Conservation (phyloP, 2,329 filamentous ascomycete genomes). For the Venturia pyrina region DNA sequence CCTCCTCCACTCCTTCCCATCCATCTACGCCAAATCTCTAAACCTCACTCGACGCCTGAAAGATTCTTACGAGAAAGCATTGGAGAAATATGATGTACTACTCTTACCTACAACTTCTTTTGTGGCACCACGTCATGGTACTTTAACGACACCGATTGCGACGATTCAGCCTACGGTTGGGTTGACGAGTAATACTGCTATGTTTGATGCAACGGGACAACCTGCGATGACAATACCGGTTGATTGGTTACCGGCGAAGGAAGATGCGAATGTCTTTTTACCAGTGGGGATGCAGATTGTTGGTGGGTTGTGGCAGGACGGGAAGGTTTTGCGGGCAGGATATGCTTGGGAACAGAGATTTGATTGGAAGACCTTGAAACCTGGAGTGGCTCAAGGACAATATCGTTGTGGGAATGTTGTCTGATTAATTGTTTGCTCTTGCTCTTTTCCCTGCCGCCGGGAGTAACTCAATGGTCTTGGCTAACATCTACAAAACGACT, state of each 20-base stretch:
- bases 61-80: slow-evolving; percentile 28
- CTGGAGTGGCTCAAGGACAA: neutral
- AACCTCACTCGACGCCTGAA: slow-evolving; percentile 30
- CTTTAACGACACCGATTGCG: slow-evolving; percentile 19
- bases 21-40: slow-evolving; percentile 30
- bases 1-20: slow-evolving; percentile 27
- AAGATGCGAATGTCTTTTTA: slow-evolving; percentile 18
- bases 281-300: slow-evolving; percentile 33
- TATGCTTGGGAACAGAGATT: slow-evolving; percentile 22
- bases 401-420: too few relatives aligned
- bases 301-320: slow-evolving; percentile 27
- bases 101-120: slow-evolving; percentile 29
- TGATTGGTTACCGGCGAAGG: slow-evolving; percentile 15
- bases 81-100: slow-evolving; percentile 30
- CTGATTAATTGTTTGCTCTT: too few relatives aligned
- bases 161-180: slow-evolving; percentile 22
- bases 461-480: too few relatives aligned
- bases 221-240: slow-evolving; percentile 23
- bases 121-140: slow-evolving; percentile 17
- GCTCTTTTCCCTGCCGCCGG: too few relatives aligned
- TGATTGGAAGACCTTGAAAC: slow-evolving; percentile 18
- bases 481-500: too few relatives aligned
- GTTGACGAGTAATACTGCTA: slow-evolving; percentile 21
- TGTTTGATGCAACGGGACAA: slow-evolving; percentile 24
- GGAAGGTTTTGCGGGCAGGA: slow-evolving; percentile 21